Percentiles rank a stretch among this genome's conserved stretches.
Evolutionary conservation across 2,329 filamentous ascomycete species (phyloP).

Genomic region (Onygenales sp.): DNA sequence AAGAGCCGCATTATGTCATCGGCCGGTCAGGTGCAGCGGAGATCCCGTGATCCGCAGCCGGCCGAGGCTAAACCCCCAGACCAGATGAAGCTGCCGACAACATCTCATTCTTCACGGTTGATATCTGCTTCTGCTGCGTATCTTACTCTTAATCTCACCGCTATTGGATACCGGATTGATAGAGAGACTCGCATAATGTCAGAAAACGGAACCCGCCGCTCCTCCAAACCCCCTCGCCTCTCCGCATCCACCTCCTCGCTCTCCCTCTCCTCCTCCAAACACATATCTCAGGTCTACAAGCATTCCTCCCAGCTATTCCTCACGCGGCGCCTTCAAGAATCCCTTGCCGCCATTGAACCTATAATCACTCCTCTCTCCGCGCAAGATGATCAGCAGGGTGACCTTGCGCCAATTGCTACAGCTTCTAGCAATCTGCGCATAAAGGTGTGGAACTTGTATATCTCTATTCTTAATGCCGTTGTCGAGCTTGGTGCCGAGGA

Average conservation of each 20-base stretch:
- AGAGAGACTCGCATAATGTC: constrained; percentile 4
- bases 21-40: not conserved
- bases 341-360: constrained; percentile 73
- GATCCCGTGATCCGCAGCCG: constrained; percentile 2
- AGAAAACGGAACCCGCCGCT: constrained; percentile 21
- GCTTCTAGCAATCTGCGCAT: constrained; percentile 75
- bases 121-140: not conserved
- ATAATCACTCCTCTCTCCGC: constrained; percentile 55
- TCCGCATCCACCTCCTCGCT: constrained; percentile 60
- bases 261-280: constrained; percentile 46
- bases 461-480: constrained; percentile 85
- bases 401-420: constrained; percentile 62
- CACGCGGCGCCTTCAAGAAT: constrained; percentile 85
- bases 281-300: constrained; percentile 86
- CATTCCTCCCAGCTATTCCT: constrained; percentile 91
- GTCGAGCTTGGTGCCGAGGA: constrained; percentile 82
- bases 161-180: not conserved
- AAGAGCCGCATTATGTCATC: not conserved
- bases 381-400: constrained; percentile 27
- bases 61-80: constrained; percentile 1
- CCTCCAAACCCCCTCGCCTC: constrained; percentile 44
- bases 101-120: not conserved
- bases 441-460: constrained; percentile 95
- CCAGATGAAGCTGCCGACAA: not conserved
- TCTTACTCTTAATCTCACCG: not conserved